Conservation (phyloP, 179 eudicot genomes). For the Dionaea muscipula region DNA sequence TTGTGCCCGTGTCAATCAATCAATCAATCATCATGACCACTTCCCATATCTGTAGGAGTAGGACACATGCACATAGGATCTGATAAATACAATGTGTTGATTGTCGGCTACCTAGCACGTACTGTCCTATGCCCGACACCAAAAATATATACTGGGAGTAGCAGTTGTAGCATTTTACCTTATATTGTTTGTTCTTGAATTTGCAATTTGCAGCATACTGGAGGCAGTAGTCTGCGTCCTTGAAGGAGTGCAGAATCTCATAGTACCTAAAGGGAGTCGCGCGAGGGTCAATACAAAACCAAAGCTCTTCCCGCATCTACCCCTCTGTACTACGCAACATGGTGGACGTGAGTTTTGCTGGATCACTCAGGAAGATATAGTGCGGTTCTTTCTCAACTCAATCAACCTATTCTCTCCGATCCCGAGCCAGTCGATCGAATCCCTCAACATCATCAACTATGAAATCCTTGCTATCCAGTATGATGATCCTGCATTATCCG, state of each 20-base stretch:
- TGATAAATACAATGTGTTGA: no score
- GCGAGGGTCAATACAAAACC: conserved; percentile 20
- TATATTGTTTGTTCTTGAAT: no score
- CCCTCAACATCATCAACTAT: conserved; percentile 43
- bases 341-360: conserved; percentile 40
- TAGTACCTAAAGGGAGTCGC: conserved; percentile 39
- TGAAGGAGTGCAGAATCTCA: conserved; percentile 63
- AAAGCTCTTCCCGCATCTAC: conserved; percentile 22
- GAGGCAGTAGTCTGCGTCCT: conserved; percentile 69
- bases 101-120: no score
- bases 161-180: no score
- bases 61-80: no score
- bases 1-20: no score
- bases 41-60: no score
- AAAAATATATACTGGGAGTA: no score
- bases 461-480: conserved; percentile 36
- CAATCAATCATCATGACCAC: no score
- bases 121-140: no score
- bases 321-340: conserved; percentile 16
- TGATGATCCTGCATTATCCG: conserved; percentile 39
- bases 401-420: conserved; percentile 62
- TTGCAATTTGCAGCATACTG: conserved; percentile 40
- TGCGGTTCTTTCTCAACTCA: conserved; percentile 70
- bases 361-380: conserved; percentile 71
- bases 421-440: conserved; percentile 41